Conservation (phyloP, 2,329 filamentous ascomycete genomes). For the Penicillium paneum region DNA sequence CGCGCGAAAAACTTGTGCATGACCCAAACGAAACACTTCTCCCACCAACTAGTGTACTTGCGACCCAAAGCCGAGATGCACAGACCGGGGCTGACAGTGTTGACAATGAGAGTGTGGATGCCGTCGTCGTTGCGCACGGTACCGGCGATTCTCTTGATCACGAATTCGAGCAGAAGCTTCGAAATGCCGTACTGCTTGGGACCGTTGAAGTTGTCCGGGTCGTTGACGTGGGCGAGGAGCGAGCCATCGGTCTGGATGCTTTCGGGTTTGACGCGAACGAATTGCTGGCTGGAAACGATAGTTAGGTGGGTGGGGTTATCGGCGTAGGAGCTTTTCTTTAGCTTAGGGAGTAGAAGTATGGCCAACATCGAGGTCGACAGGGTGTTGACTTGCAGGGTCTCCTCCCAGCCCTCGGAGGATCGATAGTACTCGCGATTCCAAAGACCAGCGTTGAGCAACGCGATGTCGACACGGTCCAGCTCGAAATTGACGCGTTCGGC, state of each 20-base stretch:
- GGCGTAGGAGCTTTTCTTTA: slow-evolving; percentile 36
- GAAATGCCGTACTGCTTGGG: slow-evolving; percentile 42
- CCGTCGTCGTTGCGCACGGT: slow-evolving; percentile 33
- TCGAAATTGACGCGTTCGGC: slow-evolving; percentile 36
- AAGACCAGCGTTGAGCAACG: slow-evolving; percentile 47
- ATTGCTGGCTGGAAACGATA: slow-evolving; percentile 46
- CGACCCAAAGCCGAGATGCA: slow-evolving; percentile 44
- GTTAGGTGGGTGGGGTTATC: slow-evolving; percentile 41
- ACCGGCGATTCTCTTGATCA: slow-evolving; percentile 38
- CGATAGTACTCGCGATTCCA: slow-evolving; percentile 37
- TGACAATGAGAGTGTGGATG: slow-evolving; percentile 42
- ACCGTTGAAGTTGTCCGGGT: slow-evolving; percentile 27
- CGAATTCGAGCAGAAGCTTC: slow-evolving; percentile 45
- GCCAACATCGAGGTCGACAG: slow-evolving; percentile 56
- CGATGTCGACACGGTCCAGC: slow-evolving; percentile 44
- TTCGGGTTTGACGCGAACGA: slow-evolving; percentile 32
- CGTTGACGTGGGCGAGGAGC: slow-evolving; percentile 37
- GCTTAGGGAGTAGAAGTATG: slow-evolving; percentile 50
- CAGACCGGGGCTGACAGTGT: slow-evolving; percentile 46
- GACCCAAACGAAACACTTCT: slow-evolving; percentile 34
- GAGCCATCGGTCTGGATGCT: slow-evolving; percentile 29
- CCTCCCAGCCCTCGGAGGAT: slow-evolving; percentile 49
- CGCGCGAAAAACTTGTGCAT: slow-evolving; percentile 42
- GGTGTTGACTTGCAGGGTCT: slow-evolving; percentile 57
- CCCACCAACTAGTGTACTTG: slow-evolving; percentile 38